A percentile compares a stretch with the other conserved stretches of the same genome.
Conservation (phyloP, 768 basidiomycete genomes). For the Tylopilus sp. region DNA sequence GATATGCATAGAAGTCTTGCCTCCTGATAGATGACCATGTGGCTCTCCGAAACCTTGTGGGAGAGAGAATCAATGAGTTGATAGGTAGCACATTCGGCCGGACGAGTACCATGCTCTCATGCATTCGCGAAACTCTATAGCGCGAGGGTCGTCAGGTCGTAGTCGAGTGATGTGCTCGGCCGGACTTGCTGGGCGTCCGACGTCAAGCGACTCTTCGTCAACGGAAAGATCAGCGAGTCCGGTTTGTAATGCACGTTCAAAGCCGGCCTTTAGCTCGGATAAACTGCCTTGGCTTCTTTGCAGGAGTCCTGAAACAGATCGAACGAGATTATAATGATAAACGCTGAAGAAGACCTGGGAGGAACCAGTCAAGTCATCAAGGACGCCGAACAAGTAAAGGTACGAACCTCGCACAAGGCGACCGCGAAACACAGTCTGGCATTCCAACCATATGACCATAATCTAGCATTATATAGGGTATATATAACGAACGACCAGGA, state of each 20-base stretch:
- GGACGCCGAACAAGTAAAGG: not conserved
- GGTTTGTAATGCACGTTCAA: slow-evolving; percentile 59
- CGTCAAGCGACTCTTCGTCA: slow-evolving; percentile 52
- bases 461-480: slow-evolving; percentile 40
- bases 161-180: slow-evolving; percentile 56
- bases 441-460: slow-evolving; percentile 42
- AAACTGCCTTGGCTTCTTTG: slow-evolving; percentile 45
- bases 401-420: slow-evolving; percentile 57
- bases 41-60: slow-evolving; percentile 62
- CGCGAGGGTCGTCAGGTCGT: slow-evolving; percentile 63
- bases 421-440: slow-evolving; percentile 41
- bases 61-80: not conserved
- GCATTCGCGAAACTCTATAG: slow-evolving; percentile 66
- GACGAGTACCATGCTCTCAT: slow-evolving; percentile 51
- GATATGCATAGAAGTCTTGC: slow-evolving; percentile 65
- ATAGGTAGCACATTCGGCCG: not conserved
- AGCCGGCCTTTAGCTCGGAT: slow-evolving; percentile 55
- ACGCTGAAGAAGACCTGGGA: slow-evolving; percentile 66
- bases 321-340: slow-evolving; percentile 53
- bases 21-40: slow-evolving; percentile 70
- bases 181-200: slow-evolving; percentile 55
- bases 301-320: slow-evolving; percentile 45
- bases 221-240: slow-evolving; percentile 57
- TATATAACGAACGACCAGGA: slow-evolving; percentile 62
- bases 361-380: not conserved